Conservation (phyloP, 1,284 basidiomycete genomes). For the Heliocybe sulcata region DNA sequence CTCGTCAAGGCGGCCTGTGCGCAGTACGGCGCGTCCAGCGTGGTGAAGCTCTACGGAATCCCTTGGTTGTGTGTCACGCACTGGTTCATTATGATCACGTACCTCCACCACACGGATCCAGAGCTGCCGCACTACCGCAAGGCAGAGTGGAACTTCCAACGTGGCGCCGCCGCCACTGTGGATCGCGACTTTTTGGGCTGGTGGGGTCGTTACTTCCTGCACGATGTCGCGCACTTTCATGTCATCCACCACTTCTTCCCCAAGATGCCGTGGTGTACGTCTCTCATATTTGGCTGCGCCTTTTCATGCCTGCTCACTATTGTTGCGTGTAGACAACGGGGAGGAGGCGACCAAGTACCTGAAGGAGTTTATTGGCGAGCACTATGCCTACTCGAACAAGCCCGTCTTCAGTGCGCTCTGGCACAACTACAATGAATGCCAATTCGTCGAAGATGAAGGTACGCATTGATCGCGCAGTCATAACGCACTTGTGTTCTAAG, state of each 20-base stretch:
- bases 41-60: constrained; percentile 48
- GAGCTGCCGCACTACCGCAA: constrained; percentile 49
- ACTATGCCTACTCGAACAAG: constrained; percentile 8
- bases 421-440: constrained; percentile 14
- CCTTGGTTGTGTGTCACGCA: constrained; percentile 38
- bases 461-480: not conserved
- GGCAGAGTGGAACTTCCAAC: constrained; percentile 44
- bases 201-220: constrained; percentile 34
- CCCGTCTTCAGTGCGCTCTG: constrained; percentile 9
- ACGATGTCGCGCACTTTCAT: constrained; percentile 38
- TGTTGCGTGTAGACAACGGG: constrained; percentile 12
- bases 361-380: constrained; percentile 9
- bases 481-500: constrained; percentile 7
- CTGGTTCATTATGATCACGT: constrained; percentile 44
- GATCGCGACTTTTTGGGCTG: constrained; percentile 51
- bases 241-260: constrained; percentile 30
- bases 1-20: constrained; percentile 25
- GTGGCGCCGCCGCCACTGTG: constrained; percentile 58
- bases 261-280: constrained; percentile 1
- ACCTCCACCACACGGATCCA: constrained; percentile 47
- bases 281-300: not conserved
- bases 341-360: constrained; percentile 11
- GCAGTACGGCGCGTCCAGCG: constrained; percentile 27
- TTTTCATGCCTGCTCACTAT: not conserved
- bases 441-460: constrained; percentile 40